Base-by-base conservation (phyloP, 345 rosid species). In the Corchorus capsularis region DNA sequence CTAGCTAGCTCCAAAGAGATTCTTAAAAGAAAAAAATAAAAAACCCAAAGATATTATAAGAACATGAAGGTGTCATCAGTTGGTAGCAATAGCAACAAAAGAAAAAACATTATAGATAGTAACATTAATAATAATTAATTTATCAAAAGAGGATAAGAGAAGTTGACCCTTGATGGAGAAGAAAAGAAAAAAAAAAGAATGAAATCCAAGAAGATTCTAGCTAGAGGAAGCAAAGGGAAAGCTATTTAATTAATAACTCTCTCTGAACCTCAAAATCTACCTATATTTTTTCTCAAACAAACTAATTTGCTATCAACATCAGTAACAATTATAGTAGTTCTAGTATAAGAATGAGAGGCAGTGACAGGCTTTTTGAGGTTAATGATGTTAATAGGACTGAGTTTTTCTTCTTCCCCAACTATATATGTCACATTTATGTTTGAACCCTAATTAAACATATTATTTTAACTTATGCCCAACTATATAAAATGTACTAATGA, bases 301-400 rank as follows among this genome's bases (percentile, higher is more conserved):
- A 70, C 69, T 45, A n/a, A n/a, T n/a, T 65, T 61, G 62, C 79
- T 53, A 75, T 82, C 88, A 66, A 69, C 74, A 82, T 80, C 85
- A 74, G 77, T 71, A 56, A 73, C 78, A 85, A 75, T 80, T 79
- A 80, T 64, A 52, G 71, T 71, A 82, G 63, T 74, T 69, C 69
- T 63, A 50, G 69, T 50, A 64, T 52, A 8, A 54, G 54, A 61
- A 63, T 34, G 52, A 47, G 47, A 57, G 37, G 74, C 35, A 49
- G 71, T 77, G 82, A 45, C 82, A 55, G 46, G 49, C 63, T 63
- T 59, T 78, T 75, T 32, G 66, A 69, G 57, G 52, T 75, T 65
- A 46, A 32, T 83, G 79, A 80, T 80, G 75, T 62, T 80, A 78
- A 79, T 78, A 71, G 74, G 66, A 64, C 60, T 66, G 41, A 8